These are phyloP conservation scores for Endocalyx cinctus DNA, from an alignment of 2,329 filamentous ascomycete species.

Conservation along the genomic window DNA sequence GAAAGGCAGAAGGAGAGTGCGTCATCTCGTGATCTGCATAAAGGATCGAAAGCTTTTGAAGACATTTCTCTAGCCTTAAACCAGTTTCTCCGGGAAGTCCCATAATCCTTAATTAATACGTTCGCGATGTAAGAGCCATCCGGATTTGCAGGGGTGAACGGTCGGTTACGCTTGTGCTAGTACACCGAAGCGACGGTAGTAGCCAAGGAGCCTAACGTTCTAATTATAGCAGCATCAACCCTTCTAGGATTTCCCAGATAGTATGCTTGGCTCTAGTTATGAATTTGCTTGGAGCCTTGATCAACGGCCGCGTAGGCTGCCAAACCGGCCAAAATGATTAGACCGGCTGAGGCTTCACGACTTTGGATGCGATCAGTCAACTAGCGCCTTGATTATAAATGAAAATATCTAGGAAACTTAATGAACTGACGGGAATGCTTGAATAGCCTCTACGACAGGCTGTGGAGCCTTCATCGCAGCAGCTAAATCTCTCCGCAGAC, in stretches of 20 bases:
- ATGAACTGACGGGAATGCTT: conserved; percentile 8
- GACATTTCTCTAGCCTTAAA: conserved; percentile 18
- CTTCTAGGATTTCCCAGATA: too few species aligned
- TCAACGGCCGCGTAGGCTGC: conserved; percentile 21
- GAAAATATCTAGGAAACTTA: too few species aligned
- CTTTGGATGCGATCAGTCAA: neutral
- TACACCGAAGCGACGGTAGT: conserved; percentile 26
- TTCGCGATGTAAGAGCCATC: conserved; percentile 34
- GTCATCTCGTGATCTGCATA: conserved; percentile 43
- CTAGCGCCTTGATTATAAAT: too few species aligned
- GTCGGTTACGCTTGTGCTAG: conserved; percentile 28
- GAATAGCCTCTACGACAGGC: conserved; percentile 6
- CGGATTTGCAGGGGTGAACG: conserved; percentile 23
- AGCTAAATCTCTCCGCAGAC: conserved; percentile 2
- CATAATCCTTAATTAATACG: conserved; percentile 38
- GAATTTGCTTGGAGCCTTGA: conserved; percentile 20
- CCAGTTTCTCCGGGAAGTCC: conserved; percentile 21
- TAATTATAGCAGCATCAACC: conserved; percentile 28
- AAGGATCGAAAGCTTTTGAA: conserved; percentile 32
- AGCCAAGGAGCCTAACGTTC: conserved; percentile 25
- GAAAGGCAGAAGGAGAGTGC: conserved; percentile 36
- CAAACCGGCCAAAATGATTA: conserved; percentile 27
- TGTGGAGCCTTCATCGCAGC: conserved; percentile 3
- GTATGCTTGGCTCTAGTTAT: conserved; percentile 18
- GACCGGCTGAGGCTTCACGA: conserved; percentile 13